Base-by-base conservation (phyloP, 352 stramenopile species). In the Pythium plurisporium region DNA sequence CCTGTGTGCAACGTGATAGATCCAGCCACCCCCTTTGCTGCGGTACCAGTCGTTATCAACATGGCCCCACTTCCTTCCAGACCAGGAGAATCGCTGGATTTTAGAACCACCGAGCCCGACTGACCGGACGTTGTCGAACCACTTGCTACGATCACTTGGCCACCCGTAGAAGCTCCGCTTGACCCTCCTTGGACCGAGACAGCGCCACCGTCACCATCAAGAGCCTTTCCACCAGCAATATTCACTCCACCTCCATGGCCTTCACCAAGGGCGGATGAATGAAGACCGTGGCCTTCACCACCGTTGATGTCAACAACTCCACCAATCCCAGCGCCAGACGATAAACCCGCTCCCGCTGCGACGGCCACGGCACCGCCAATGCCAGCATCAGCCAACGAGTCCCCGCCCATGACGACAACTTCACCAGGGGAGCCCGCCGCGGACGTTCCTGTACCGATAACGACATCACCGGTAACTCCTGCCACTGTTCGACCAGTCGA, bases 1-100 rank as follows among this genome's bases (percentile, higher is more conserved):
- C 82, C 79, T 31, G 77, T 89, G 27, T 17, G 41, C 40, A 92
- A 58, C 5, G 53, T 54, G 38, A 92, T 63, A 1, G 66, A 64
- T 6, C 82, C 82, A 58, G 62, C 67, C 43, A 14, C 60, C 22
- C 70, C 77, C 33, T 64, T 43, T 7, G 67, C 48, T n/a, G 79
- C 70, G 12, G 34, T 43, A 8, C 82, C 82, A 25, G 70, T 81
- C 3, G 17, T 38, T 14, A 90, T 1, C 11, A 37, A 46, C 11
- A 86, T 29, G 23, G 25, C 50, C 27, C 82, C 82, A 30, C 69
- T 81, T 44, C 73, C 58, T 19, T 76, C 80, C 11, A 79, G 47
- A 5, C 65, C 71, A 51, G 54, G n/a, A 37, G 71, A 70, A 22
- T 56, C 53, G 61, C 65, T 67, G 10, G 76, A 79, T 9, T 40